These are phyloP conservation scores for Kentomonas sorsogonicus DNA, from an alignment of 208 protist species.

Conservation along the genomic window DNA sequence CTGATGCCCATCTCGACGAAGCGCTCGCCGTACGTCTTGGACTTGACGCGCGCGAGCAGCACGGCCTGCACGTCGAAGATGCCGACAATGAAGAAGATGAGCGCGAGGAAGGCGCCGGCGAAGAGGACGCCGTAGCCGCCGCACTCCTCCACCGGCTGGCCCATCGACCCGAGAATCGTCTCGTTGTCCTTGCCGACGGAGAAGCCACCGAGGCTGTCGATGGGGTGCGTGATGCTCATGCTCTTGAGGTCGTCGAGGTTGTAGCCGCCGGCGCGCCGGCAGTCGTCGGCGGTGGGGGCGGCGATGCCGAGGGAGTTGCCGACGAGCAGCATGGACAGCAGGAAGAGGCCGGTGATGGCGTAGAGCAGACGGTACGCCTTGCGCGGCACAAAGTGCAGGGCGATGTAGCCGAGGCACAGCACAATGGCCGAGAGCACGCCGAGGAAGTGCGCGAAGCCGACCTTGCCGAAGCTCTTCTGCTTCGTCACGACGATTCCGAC, in stretches of 20 bases:
- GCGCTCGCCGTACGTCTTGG: constrained; percentile 84
- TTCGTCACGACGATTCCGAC: constrained; percentile 38
- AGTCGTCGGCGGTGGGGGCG: constrained; percentile 52
- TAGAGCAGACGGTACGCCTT: constrained; percentile 79
- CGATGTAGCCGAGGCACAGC: constrained; percentile 51
- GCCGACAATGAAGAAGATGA: constrained; percentile 57
- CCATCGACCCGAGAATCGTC: constrained; percentile 38
- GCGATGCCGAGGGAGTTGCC: constrained; percentile 61
- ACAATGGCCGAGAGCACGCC: constrained; percentile 53
- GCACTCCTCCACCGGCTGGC: constrained; percentile 49
- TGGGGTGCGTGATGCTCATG: constrained; percentile 12
- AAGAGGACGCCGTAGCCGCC: constrained; percentile 42
- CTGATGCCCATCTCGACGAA: constrained; percentile 87
- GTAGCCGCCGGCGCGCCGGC: constrained; percentile 21
- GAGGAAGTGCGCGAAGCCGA: constrained; percentile 73
- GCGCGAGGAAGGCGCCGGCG: constrained; percentile 43
- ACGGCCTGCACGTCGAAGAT: constrained; percentile 82
- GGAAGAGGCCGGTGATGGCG: constrained; percentile 55
- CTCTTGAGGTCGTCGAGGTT: no score
- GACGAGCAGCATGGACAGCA: constrained; percentile 54
- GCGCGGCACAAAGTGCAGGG: constrained; percentile 71
- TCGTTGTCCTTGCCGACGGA: constrained; percentile 22
- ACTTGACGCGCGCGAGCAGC: constrained; percentile 76
- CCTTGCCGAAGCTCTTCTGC: constrained; percentile 43
- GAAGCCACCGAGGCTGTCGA: constrained; percentile 16